Conservation (phyloP, 495 filamentous ascomycete species). For the Annulohypoxylon bovei region DNA sequence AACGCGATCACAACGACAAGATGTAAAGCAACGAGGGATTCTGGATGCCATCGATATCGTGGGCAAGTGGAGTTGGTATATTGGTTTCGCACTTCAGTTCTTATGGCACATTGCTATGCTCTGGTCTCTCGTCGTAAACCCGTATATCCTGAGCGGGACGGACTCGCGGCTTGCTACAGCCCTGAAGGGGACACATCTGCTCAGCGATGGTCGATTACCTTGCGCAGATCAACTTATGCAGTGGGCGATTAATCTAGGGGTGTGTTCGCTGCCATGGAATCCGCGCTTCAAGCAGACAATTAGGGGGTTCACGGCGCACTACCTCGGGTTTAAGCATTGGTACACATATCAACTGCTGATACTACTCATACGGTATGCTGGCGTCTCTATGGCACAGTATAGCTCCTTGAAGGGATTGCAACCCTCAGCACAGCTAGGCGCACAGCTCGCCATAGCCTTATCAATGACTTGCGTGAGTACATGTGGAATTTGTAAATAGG, state of each 20-base stretch:
- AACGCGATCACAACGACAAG: conserved; percentile 60
- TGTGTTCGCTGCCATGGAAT: conserved; percentile 79
- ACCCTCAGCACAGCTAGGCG: conserved; percentile 52
- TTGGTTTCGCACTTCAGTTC: conserved; percentile 63
- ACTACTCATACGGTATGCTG: conserved; percentile 64
- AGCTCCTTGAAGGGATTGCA: conserved; percentile 53
- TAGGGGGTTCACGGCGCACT: conserved; percentile 69
- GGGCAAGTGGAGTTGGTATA: conserved; percentile 61
- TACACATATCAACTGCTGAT: conserved; percentile 74
- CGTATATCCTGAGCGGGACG: conserved; percentile 15
- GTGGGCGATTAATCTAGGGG: conserved; percentile 61
- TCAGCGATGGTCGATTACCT: conserved; percentile 34
- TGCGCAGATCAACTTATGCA: conserved; percentile 50
- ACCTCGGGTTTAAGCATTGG: conserved; percentile 72
- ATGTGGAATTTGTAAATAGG: not conserved
- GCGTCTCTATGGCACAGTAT: conserved; percentile 60
- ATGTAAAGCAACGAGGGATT: conserved; percentile 52
- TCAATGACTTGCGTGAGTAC: conserved; percentile 66
- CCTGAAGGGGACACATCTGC: conserved; percentile 50
- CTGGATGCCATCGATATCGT: conserved; percentile 62
- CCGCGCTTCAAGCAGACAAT: conserved; percentile 71
- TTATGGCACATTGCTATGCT: conserved; percentile 60
- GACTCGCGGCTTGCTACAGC: conserved; percentile 37
- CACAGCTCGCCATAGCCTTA: conserved; percentile 66
- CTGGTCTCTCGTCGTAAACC: conserved; percentile 25